Conservation (phyloP, 2,329 filamentous ascomycete genomes). For the Hirsutella rhossiliensis region DNA sequence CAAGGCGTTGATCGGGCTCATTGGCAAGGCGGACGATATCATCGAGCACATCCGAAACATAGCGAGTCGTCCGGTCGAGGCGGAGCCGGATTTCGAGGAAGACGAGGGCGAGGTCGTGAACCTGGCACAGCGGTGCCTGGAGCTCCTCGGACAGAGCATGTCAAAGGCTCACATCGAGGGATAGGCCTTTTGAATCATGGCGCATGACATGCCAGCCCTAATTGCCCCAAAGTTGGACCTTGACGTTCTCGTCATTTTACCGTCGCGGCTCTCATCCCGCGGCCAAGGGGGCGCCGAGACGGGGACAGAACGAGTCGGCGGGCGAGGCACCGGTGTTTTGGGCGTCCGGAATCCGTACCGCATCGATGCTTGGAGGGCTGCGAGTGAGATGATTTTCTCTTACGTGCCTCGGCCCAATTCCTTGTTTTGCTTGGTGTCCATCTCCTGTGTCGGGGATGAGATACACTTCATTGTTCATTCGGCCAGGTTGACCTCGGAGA, state of each 20-base stretch:
- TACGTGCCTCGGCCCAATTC: too few species aligned
- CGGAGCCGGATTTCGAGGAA: constrained; percentile 75
- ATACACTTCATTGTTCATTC: background rate
- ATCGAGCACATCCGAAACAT: constrained; percentile 87
- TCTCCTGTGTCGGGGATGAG: constrained; percentile 6
- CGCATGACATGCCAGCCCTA: too few species aligned
- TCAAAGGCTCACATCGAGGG: constrained; percentile 77
- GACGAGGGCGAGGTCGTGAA: constrained; percentile 89
- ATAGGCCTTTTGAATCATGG: constrained; percentile 20
- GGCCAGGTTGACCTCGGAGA: background rate
- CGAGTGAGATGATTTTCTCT: background rate
- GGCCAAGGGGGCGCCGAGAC: background rate
- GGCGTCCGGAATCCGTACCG: constrained; percentile 11
- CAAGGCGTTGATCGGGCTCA: constrained; percentile 73
- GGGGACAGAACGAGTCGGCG: background rate
- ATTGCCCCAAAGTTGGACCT: too few species aligned
- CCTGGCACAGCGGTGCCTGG: constrained; percentile 79
- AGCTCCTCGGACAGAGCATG: constrained; percentile 65
- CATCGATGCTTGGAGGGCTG: constrained; percentile 1
- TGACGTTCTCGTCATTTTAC: too few species aligned
- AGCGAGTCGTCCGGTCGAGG: constrained; percentile 77
- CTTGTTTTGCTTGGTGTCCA: constrained; percentile 3
- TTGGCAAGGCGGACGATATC: constrained; percentile 82
- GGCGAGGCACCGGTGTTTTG: constrained; percentile 14
- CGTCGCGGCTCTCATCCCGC: too few species aligned